These are phyloP conservation scores for Cornus florida DNA, from an alignment of 148 eudicot species.

Conservation along the genomic window DNA sequence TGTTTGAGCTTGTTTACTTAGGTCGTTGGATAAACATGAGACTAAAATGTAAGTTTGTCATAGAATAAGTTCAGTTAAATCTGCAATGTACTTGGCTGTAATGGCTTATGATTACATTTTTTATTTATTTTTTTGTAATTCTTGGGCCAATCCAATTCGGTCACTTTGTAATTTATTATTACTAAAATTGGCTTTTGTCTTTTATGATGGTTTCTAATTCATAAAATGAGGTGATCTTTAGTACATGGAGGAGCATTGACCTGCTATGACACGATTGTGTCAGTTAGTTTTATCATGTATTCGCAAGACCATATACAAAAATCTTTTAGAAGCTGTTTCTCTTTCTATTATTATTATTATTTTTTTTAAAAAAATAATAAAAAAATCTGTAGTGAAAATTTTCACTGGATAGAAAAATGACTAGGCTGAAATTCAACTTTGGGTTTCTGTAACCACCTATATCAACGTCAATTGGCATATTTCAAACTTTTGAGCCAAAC, in stretches of 20 bases:
- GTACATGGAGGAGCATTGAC: background rate
- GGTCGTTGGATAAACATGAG: too few species aligned
- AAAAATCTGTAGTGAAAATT: background rate
- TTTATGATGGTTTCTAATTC: too few species aligned
- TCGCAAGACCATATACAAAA: background rate
- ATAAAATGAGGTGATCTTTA: too few species aligned
- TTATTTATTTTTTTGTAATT: background rate
- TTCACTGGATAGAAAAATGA: background rate
- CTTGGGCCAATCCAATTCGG: background rate
- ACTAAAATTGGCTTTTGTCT: too few species aligned
- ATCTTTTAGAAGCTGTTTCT: background rate
- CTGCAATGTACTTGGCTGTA: too few species aligned
- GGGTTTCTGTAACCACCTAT: background rate
- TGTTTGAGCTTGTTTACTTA: too few species aligned
- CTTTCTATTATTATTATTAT: background rate
- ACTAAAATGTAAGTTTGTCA: too few species aligned
- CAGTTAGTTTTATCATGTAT: too few species aligned
- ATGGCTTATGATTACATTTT: background rate
- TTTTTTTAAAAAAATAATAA: too few species aligned
- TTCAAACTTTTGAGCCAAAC: background rate
- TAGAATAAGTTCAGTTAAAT: too few species aligned
- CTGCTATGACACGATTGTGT: background rate
- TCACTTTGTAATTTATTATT: background rate
- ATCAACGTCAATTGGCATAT: background rate
- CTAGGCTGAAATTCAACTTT: background rate